Conservation (phyloP, 371 early-diverging fungal species). For the Mucor plumbeus region DNA sequence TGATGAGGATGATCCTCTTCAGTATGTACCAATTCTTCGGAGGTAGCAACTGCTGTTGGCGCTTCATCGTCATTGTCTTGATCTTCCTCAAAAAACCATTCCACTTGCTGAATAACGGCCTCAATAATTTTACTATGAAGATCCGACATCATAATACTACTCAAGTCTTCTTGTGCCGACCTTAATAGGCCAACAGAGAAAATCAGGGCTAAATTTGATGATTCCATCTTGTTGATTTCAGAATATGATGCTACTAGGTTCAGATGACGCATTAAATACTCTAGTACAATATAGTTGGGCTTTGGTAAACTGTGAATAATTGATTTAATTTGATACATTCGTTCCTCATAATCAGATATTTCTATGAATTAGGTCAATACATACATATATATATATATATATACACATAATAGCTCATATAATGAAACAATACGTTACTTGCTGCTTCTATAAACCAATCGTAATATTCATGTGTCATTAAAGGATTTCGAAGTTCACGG, state of each 20-base stretch:
- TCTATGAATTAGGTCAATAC: slow-evolving; percentile 38
- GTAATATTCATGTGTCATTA: slow-evolving; percentile 81
- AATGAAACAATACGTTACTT: slow-evolving; percentile 48
- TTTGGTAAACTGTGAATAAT: slow-evolving; percentile 75
- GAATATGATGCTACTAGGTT: slow-evolving; percentile 64
- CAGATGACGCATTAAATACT: slow-evolving; percentile 77
- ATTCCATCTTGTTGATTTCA: slow-evolving; percentile 87
- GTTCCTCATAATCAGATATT: slow-evolving; percentile 75
- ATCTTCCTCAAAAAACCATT: slow-evolving; percentile 64
- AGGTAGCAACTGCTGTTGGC: not conserved
- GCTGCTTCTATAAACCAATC: slow-evolving; percentile 79
- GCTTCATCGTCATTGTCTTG: slow-evolving; percentile 3
- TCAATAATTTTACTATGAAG: slow-evolving; percentile 62
- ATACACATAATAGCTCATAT: not conserved
- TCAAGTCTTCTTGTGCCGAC: slow-evolving; percentile 53
- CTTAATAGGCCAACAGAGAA: slow-evolving; percentile 73
- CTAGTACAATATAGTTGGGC: slow-evolving; percentile 70
- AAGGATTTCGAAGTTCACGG: slow-evolving; percentile 78
- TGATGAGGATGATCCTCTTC: not conserved
- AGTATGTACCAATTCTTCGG: not conserved
- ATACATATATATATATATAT: not conserved
- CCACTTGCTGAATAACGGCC: slow-evolving; percentile 63
- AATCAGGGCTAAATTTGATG: slow-evolving; percentile 82
- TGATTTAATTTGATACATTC: slow-evolving; percentile 72
- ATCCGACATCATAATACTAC: slow-evolving; percentile 58